Conservation (phyloP, 2,329 filamentous ascomycete species). For the Botrytis elliptica region DNA sequence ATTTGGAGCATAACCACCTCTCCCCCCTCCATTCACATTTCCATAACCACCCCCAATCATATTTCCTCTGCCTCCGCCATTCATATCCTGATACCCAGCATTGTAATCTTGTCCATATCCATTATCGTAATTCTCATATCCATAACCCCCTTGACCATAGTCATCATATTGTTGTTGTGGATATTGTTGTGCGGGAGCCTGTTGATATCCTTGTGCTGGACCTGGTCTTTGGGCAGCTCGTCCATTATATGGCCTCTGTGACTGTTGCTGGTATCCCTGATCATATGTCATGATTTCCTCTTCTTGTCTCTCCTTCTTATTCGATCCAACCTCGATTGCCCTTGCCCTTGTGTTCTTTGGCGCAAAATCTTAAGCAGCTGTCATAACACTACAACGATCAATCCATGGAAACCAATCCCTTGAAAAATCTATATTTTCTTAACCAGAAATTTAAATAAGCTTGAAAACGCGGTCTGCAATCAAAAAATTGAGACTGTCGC, state of each 20-base stretch:
- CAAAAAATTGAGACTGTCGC: not conserved
- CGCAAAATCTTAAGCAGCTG: conserved; percentile 11
- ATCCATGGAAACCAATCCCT: conserved; percentile 5
- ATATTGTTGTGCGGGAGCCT: conserved; percentile 49
- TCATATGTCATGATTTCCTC: conserved; percentile 37
- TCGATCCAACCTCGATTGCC: not conserved
- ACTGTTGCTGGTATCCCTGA: conserved; percentile 36
- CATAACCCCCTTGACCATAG: conserved; percentile 36
- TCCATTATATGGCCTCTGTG: conserved; percentile 37
- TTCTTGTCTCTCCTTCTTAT: not conserved
- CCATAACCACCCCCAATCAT: conserved; percentile 26
- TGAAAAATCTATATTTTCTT: not conserved
- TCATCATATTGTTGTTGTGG: conserved; percentile 57
- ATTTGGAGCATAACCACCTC: conserved; percentile 31
- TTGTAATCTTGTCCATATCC: conserved; percentile 34
- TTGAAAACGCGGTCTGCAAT: not conserved
- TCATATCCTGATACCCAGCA: conserved; percentile 34
- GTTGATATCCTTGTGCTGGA: conserved; percentile 35
- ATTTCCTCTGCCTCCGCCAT: conserved; percentile 33
- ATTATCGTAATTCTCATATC: conserved; percentile 35
- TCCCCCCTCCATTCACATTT: conserved; percentile 25
- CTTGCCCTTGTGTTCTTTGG: not conserved
- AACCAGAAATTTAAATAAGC: not conserved
- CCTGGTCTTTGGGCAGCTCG: conserved; percentile 33
- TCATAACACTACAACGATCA: not conserved